phyloP scores from a whole-genome alignment of 345 rosid species.

The Syzygium aqueum region DNA sequence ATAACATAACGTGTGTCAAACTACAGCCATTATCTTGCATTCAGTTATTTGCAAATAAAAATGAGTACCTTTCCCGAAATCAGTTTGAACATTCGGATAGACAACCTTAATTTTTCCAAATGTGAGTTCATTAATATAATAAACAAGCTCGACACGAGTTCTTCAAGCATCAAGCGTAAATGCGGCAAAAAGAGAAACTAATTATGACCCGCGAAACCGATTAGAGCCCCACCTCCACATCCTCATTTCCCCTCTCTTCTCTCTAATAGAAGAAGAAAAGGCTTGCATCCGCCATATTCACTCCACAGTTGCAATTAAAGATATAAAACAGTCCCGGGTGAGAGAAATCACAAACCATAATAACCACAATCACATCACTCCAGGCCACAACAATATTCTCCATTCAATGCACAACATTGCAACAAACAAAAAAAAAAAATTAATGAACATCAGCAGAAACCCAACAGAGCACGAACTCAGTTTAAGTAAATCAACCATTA shows the following conservation, averaged over 20 bases:
- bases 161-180: not conserved
- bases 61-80: not conserved
- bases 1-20: not conserved
- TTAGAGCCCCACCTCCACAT: not conserved
- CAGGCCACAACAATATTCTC: not conserved
- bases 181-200: not conserved
- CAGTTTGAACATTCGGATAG: not conserved
- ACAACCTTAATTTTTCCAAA: not conserved
- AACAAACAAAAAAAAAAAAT: not conserved
- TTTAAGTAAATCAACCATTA: not conserved
- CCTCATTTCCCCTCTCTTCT: not conserved
- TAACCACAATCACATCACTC: not conserved
- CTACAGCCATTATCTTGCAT: not conserved
- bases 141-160: not conserved
- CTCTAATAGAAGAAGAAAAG: not conserved
- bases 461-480: not conserved
- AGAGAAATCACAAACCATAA: not conserved
- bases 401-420: not conserved
- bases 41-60: not conserved
- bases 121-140: not conserved
- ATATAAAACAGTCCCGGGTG: not conserved
- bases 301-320: not conserved
- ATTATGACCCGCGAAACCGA: not conserved
- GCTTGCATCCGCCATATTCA: not conserved
- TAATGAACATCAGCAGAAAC: not conserved